Base-by-base conservation (phyloP, 441 rosid genomes). In the Erodium chrysanthum region DNA sequence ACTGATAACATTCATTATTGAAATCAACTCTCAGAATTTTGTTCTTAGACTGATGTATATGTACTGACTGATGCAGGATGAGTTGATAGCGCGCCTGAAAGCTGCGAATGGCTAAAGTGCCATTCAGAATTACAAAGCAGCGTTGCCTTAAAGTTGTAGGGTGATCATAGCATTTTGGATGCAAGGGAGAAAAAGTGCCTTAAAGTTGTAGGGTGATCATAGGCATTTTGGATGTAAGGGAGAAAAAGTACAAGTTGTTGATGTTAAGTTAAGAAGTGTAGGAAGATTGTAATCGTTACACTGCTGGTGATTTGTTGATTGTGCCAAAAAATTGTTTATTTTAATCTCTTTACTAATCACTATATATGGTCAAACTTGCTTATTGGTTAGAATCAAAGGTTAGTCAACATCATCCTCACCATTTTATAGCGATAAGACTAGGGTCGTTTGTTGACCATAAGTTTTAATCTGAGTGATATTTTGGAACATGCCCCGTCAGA, bases 51-150 rank as follows among this genome's bases (percentile, higher is more conserved):
- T 64, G 35, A 54, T 10, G 66, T 73, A 21, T 3, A 27, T 67
- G 56, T 50, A 63, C 14, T 35, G 29, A n/a, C 14, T 0, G 68
- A 10, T 80, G 80, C 90, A 88, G 95, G 91, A 86, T 64, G 95
- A 86, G 77, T 78, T 88, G 80, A 79, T 88, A 66, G 81, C 81
- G n/a, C 85, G 90, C 73, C 73, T 88, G 81, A 88, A 76, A 73
- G 72, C 74, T 66, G 78, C 40, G 25, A 80, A 68, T 70, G 78
- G 80, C 48, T 78, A 58, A 65, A 72, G 64, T 9, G 1, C 29
- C 65, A 66, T 64, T 65, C 25, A 25, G 66, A 31, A 46, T 63
- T 64, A 29, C 0, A 18, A 22, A 20, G 62, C n/a, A 58, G n/a
- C 27, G 9, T 58, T 22, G 25, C 15, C 62, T 58, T 8, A 21